phyloP scores from a whole-genome alignment of 2,329 filamentous ascomycete genomes.

The Cercospora sp. region DNA sequence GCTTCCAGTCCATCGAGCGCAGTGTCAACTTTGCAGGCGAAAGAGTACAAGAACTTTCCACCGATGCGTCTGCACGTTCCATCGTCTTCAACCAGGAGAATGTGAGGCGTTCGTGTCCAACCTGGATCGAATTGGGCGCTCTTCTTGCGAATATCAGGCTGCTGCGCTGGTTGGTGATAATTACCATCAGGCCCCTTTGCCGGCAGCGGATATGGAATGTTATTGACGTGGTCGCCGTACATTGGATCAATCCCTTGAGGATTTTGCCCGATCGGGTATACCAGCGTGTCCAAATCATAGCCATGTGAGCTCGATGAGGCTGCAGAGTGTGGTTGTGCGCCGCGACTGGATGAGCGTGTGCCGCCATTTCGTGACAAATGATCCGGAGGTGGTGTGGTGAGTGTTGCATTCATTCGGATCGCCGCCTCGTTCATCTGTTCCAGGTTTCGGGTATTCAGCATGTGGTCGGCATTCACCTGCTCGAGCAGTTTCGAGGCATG shows the following conservation, averaged over 20 bases:
- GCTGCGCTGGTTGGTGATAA: constrained; percentile 43
- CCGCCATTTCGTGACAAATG: constrained; percentile 39
- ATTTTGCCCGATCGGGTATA: constrained; percentile 87
- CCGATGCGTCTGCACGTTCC: constrained; percentile 66
- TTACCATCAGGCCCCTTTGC: constrained; percentile 59
- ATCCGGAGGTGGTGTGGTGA: constrained; percentile 60
- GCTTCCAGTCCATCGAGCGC: constrained; percentile 86
- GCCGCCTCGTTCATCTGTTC: constrained; percentile 64
- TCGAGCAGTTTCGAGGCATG: constrained; percentile 66
- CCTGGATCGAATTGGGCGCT: constrained; percentile 62
- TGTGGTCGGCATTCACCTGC: constrained; percentile 65
- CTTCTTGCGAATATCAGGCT: constrained; percentile 60
- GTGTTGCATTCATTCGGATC: constrained; percentile 55
- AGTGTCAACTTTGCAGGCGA: constrained; percentile 63
- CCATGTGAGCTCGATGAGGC: constrained; percentile 54
- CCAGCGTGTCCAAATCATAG: constrained; percentile 67
- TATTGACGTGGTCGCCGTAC: constrained; percentile 90
- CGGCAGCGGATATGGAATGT: constrained; percentile 82
- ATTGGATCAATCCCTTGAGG: constrained; percentile 87
- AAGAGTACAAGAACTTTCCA: constrained; percentile 65
- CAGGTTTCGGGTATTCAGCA: constrained; percentile 63
- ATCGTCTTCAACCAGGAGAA: constrained; percentile 86
- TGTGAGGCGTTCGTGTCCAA: constrained; percentile 69
- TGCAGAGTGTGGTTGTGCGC: constrained; percentile 46
- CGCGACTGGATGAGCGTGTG: constrained; percentile 47